Base-by-base conservation (phyloP, 768 basidiomycete species). In the Suillus brevipes region DNA sequence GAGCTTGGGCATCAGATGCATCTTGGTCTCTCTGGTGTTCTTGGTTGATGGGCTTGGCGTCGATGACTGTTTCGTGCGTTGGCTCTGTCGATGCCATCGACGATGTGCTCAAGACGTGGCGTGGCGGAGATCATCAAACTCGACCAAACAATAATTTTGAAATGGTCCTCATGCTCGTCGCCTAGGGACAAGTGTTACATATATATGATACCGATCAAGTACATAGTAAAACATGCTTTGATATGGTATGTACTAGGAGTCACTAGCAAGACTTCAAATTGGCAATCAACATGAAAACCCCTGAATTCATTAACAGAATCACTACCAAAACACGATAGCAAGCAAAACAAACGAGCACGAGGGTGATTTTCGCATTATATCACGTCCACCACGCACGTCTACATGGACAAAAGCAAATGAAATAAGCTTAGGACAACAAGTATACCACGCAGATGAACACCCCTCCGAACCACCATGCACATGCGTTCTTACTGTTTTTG, bases 1-100 rank as follows among this genome's bases (percentile, higher is more conserved):
- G 87, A 8, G 87, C 88, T 72, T 96, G 92, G 3, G 95, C 94
- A 70, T 94, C 83, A 65, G 82, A 77, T 14, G 76, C 62, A 34
- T 77, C 75, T 63, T 77, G 73, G 31, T 76, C 75, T 64, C 62
- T 76, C 66, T 53, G 61, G 23, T 69, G 65, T 23, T 68, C 62
- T 6, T 61, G 34, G 5, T 36, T 36, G 23, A 31, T 16, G 18
- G 25, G 25, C 55, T 79, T 77, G 18, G 43, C 23, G 16, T 36
- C n/a, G 23, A 59, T 3, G 18, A n/a, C 40, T 42, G 13, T 12
- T 59, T 59, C 58, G 40, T 59, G 37, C 6, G 58, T 42, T 59
- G 58, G 25, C 28, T 59, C 58, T 3, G 58, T 12, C 28, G 58
- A 42, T 42, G 40, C 58, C 58, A 59, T 59, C 28, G 40, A 59